Evolutionary conservation across 2,329 filamentous ascomycete species (phyloP).

Genomic region (Alternaria arbusti): DNA sequence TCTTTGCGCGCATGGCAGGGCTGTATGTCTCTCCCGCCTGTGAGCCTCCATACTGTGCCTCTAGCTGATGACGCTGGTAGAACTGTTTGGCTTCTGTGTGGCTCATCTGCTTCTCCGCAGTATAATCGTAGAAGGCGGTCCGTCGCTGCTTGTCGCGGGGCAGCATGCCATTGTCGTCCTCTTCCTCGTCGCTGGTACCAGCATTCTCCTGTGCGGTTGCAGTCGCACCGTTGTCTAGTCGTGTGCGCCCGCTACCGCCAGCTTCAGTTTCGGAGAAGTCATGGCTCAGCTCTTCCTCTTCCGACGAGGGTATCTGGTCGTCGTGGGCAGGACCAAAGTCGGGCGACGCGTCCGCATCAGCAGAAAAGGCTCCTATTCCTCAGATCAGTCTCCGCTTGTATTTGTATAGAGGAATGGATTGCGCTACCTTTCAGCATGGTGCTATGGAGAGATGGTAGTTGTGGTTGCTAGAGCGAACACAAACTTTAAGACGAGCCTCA

Average conservation of each 20-base stretch:
- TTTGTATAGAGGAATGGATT: neutral
- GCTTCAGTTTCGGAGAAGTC: slow-evolving; percentile 39
- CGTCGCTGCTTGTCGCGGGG: slow-evolving; percentile 64
- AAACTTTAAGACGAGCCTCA: slow-evolving; percentile 9
- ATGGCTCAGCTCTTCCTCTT: slow-evolving; percentile 43
- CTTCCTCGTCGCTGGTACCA: slow-evolving; percentile 34
- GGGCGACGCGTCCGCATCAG: slow-evolving; percentile 46
- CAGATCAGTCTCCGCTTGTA: slow-evolving; percentile 11
- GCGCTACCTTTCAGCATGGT: slow-evolving; percentile 38
- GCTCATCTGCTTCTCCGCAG: slow-evolving; percentile 91
- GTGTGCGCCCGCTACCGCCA: slow-evolving; percentile 15
- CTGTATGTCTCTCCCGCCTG: slow-evolving; percentile 49
- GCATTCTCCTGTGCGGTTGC: slow-evolving; percentile 25
- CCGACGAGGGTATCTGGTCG: slow-evolving; percentile 45
- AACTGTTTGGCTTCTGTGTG: slow-evolving; percentile 95
- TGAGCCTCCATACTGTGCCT: slow-evolving; percentile 55
- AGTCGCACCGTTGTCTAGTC: slow-evolving; percentile 27
- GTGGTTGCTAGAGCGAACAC: slow-evolving; percentile 18
- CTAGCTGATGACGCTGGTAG: slow-evolving; percentile 85
- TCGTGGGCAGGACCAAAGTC: slow-evolving; percentile 41
- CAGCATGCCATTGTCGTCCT: slow-evolving; percentile 47
- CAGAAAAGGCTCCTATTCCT: slow-evolving; percentile 33
- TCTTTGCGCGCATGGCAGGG: slow-evolving; percentile 53
- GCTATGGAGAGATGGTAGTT: slow-evolving; percentile 20
- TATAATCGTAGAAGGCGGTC: slow-evolving; percentile 91